Evolutionary conservation across 441 rosid species (phyloP).

Genomic region (Kokia cookei): DNA sequence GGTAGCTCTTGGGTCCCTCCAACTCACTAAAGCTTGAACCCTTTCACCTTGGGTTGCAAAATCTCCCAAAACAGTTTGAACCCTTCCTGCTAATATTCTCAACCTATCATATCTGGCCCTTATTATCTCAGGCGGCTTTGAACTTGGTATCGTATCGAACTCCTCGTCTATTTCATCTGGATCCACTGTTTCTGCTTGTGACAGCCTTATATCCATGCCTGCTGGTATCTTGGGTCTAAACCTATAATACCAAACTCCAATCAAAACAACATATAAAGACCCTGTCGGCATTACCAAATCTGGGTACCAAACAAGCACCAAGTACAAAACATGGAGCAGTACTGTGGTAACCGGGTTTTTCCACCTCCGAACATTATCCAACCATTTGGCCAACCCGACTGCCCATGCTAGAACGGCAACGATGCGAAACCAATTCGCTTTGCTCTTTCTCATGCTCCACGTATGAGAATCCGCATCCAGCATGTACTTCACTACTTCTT

Average conservation of each 20-base stretch:
- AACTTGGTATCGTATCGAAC: slow-evolving; percentile 82
- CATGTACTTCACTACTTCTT: slow-evolving; percentile 83
- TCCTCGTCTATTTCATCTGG: slow-evolving; percentile 92
- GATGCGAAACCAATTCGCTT: slow-evolving; percentile 87
- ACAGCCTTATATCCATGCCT: slow-evolving; percentile 82
- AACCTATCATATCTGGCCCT: slow-evolving; percentile 75
- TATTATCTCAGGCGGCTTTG: slow-evolving; percentile 54
- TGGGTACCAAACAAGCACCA: slow-evolving; percentile 94
- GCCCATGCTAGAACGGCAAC: slow-evolving; percentile 91
- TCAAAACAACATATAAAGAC: slow-evolving; percentile 62
- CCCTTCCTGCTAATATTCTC: slow-evolving; percentile 72
- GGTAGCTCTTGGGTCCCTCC: slow-evolving; percentile 98
- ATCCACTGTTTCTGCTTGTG: slow-evolving; percentile 79
- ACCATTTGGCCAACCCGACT: slow-evolving; percentile 86
- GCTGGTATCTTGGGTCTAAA: slow-evolving; percentile 82
- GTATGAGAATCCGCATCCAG: slow-evolving; percentile 86
- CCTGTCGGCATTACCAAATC: slow-evolving; percentile 85
- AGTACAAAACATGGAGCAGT: slow-evolving; percentile 63
- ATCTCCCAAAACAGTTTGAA: slow-evolving; percentile 89
- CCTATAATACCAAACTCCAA: slow-evolving; percentile 87
- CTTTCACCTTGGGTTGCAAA: slow-evolving; percentile 91
- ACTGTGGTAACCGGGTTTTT: slow-evolving; percentile 77
- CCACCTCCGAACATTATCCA: slow-evolving; percentile 72
- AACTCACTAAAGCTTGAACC: slow-evolving; percentile 79
- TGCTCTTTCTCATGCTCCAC: slow-evolving; percentile 98